phyloP scores from a whole-genome alignment of 2,329 filamentous ascomycete genomes.

The Fonsecaea nubica region DNA sequence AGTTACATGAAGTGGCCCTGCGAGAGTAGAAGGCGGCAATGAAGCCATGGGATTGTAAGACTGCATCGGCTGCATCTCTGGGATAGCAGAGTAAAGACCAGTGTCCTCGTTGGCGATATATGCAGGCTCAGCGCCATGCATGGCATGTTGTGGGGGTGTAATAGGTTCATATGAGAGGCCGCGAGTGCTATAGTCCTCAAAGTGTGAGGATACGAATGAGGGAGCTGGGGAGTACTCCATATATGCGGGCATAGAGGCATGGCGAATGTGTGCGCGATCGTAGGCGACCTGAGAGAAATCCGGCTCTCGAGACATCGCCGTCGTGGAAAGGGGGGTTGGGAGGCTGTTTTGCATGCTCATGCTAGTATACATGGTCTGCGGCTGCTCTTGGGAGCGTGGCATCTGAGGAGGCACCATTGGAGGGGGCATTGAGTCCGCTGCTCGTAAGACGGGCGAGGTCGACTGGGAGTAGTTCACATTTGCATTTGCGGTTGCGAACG shows the following conservation, averaged over 20 bases:
- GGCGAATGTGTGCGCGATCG: slow-evolving; percentile 87
- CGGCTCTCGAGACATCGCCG: slow-evolving; percentile 82
- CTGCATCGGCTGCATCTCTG: slow-evolving; percentile 79
- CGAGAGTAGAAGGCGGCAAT: slow-evolving; percentile 82
- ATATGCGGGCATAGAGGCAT: slow-evolving; percentile 98
- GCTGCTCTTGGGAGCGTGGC: slow-evolving; percentile 66
- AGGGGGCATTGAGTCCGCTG: slow-evolving; percentile 92
- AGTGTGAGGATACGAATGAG: slow-evolving; percentile 98
- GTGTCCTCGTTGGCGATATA: slow-evolving; percentile 99
- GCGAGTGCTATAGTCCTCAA: slow-evolving; percentile 96
- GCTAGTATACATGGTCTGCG: slow-evolving; percentile 72
- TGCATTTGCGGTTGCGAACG: slow-evolving; percentile 82
- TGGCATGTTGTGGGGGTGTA: slow-evolving; percentile 88
- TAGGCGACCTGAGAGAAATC: slow-evolving; percentile 84
- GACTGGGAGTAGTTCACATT: slow-evolving; percentile 74
- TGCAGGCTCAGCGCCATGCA: slow-evolving; percentile 82
- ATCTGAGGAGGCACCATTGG: slow-evolving; percentile 76
- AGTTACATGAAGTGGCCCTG: slow-evolving; percentile 73
- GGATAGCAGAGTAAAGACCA: slow-evolving; percentile 91
- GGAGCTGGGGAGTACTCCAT: slow-evolving; percentile 98
- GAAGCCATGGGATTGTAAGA: slow-evolving; percentile 89
- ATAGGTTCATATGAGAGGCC: slow-evolving; percentile 96
- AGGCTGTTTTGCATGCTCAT: slow-evolving; percentile 73
- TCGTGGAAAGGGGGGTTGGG: slow-evolving; percentile 71
- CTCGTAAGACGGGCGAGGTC: slow-evolving; percentile 85